Evolutionary conservation across 768 basidiomycete genomes (phyloP).

Genomic region (Leccinum fibrillosum): DNA sequence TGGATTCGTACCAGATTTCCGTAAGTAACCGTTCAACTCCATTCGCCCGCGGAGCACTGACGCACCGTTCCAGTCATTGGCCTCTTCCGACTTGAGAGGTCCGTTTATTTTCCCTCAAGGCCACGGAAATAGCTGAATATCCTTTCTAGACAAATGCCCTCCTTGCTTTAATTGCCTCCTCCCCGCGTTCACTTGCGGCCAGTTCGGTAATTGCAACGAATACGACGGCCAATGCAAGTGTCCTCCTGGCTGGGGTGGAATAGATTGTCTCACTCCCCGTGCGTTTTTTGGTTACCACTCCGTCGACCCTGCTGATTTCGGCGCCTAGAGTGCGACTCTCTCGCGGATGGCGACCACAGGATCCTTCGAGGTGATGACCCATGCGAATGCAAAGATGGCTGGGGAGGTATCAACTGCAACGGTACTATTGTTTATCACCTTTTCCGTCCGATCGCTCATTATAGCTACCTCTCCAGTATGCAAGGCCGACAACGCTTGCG

Average conservation of each 20-base stretch:
- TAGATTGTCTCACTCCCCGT: constrained; percentile 93
- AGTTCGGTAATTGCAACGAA: constrained; percentile 86
- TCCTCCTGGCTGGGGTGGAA: constrained; percentile 95
- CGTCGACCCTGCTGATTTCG: neutral
- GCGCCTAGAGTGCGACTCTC: constrained; percentile 82
- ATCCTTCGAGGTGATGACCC: constrained; percentile 71
- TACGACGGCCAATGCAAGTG: constrained; percentile 97
- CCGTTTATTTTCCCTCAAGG: neutral
- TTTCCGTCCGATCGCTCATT: neutral
- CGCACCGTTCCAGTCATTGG: constrained; percentile 14
- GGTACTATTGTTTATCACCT: constrained; percentile 46
- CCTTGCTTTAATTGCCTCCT: constrained; percentile 97
- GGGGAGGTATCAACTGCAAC: constrained; percentile 97
- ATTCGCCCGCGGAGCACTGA: constrained; percentile 13
- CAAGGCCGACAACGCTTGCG: constrained; percentile 75
- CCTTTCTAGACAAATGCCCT: constrained; percentile 55
- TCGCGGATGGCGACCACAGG: constrained; percentile 86
- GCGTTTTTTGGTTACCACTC: constrained; percentile 28
- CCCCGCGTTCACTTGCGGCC: constrained; percentile 88
- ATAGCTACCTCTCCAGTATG: constrained; percentile 59
- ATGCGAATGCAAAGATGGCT: constrained; percentile 92
- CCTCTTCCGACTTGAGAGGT: constrained; percentile 19
- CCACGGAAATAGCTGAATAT: neutral
- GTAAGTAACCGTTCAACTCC: constrained; percentile 12
- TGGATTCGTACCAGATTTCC: constrained; percentile 25